Evolutionary conservation across 345 rosid genomes (phyloP), one percentile per base, ranked within the genome.

Genomic region (Sisymbrium irio): DNA sequence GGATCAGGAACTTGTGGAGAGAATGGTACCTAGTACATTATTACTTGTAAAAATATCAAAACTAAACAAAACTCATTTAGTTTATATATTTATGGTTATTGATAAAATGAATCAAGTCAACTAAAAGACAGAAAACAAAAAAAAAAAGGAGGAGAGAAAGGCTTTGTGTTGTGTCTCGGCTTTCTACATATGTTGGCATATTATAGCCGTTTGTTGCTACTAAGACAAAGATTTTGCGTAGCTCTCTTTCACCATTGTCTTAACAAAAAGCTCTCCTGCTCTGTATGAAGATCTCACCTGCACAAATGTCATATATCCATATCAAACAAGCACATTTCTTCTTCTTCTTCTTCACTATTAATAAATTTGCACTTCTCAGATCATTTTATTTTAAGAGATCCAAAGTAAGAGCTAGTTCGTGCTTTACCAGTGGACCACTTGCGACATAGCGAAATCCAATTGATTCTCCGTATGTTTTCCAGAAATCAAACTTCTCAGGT

Each of bases 241-340:
- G 77, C 77, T 90, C 77, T 88, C 96, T 81, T 76, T 90, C 55
- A 96, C 96, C 97, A 92, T 96, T 76, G 97, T 77, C 88, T 92
- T 75, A 4, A 96, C 97, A 69, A 84, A 96, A 69, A 96, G 94
- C 83, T 96, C 98, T 55, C 97, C 97, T 9, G 98, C 98, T 73
- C 98, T 87, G 49, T 92, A 95, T 17, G 98, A 92, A 35, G 99
- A 95, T 65, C 97, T 88, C 62, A 95, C 98, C 97, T 92, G 88
- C 50, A 76, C 68, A 53, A 15, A 8, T 20, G 62, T 9, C 3
- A 28, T 55, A 15, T 14, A 56, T 41, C 14, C 70, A 44, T 35
- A 35, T 54, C 19, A 69, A 55, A 42, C 20, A 58, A 67, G 59
- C 30, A 75, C 39, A 40, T 67, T 46, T 17, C 54, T 59, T 10